phyloP scores from a whole-genome alignment of 2,329 filamentous ascomycete genomes.

The Penicillium corylophilum region DNA sequence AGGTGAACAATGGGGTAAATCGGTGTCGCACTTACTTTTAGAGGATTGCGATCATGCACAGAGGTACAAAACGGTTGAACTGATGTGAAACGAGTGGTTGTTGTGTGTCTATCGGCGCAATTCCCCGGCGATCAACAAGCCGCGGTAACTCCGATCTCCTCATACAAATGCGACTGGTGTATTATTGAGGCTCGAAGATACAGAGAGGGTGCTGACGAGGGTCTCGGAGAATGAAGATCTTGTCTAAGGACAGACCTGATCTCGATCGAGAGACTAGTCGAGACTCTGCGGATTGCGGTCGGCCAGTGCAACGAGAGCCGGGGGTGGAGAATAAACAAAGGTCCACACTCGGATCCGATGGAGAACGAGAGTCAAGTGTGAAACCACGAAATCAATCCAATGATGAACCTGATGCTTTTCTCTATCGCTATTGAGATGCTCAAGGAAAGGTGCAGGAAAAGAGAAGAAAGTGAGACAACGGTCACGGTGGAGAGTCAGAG shows the following conservation, averaged over 20 bases:
- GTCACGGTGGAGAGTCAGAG: conserved; percentile 1
- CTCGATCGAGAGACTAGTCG: not conserved
- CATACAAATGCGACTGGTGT: not conserved
- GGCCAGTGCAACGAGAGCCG: conserved; percentile 23
- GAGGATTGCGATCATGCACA: conserved; percentile 8
- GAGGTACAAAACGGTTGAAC: not conserved
- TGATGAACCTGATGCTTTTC: too few relatives aligned
- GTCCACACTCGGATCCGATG: conserved; percentile 11
- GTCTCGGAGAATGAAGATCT: not conserved
- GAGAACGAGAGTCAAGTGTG: conserved; percentile 2
- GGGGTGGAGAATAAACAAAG: conserved; percentile 25
- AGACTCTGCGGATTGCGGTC: conserved; percentile 14
- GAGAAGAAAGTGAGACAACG: conserved; percentile 3
- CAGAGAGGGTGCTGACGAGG: not conserved
- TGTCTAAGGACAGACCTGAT: not conserved
- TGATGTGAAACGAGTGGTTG: not conserved
- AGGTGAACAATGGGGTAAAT: not conserved
- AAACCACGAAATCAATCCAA: not conserved
- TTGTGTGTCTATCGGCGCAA: conserved; percentile 3
- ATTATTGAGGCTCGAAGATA: not conserved
- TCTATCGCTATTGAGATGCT: not conserved
- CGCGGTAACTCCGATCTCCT: not conserved
- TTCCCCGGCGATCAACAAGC: conserved; percentile 1
- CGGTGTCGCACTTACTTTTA: conserved; percentile 11
- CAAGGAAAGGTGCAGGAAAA: not conserved